Evolutionary conservation across 177 flowering plant genomes (phyloP).

Genomic region (Tripterygium wilfordii): DNA sequence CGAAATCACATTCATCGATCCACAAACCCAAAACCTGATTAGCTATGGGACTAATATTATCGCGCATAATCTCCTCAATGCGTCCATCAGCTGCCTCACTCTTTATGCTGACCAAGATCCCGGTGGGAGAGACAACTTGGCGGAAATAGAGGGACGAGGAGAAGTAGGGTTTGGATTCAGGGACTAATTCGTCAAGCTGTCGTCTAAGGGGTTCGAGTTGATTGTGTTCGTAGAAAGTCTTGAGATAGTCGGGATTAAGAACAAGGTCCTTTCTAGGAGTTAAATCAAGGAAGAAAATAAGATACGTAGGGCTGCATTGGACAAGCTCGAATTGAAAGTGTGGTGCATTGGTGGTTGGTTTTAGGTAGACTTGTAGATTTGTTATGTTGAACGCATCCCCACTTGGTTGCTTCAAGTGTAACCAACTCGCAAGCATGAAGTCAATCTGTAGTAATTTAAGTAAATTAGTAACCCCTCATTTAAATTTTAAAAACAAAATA

Average conservation of each 20-base stretch:
- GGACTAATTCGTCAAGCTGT: conserved; percentile 25
- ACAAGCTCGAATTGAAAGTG: conserved; percentile 62
- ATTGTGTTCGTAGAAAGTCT: conserved; percentile 61
- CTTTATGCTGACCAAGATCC: neutral
- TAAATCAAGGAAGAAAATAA: conserved; percentile 63
- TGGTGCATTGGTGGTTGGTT: conserved; percentile 65
- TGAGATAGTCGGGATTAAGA: conserved; percentile 56
- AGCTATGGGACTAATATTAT: neutral
- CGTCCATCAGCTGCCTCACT: neutral
- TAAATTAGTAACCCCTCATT: no score
- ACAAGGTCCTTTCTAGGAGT: conserved; percentile 72
- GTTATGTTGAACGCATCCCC: conserved; percentile 66
- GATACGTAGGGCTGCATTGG: conserved; percentile 55
- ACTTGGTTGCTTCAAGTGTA: conserved; percentile 55
- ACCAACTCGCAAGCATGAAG: conserved; percentile 69
- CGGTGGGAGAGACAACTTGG: conserved; percentile 19
- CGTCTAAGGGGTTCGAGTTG: conserved; percentile 43
- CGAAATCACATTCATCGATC: neutral
- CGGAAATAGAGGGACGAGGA: conserved; percentile 56
- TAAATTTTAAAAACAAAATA: no score
- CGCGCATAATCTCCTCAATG: neutral
- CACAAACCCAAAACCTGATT: neutral
- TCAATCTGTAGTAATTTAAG: no score
- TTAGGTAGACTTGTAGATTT: conserved; percentile 55
- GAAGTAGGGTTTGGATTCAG: conserved; percentile 45